phyloP scores from a whole-genome alignment of 805 yeast genomes.

The Saccharomycopsis babjevae region DNA sequence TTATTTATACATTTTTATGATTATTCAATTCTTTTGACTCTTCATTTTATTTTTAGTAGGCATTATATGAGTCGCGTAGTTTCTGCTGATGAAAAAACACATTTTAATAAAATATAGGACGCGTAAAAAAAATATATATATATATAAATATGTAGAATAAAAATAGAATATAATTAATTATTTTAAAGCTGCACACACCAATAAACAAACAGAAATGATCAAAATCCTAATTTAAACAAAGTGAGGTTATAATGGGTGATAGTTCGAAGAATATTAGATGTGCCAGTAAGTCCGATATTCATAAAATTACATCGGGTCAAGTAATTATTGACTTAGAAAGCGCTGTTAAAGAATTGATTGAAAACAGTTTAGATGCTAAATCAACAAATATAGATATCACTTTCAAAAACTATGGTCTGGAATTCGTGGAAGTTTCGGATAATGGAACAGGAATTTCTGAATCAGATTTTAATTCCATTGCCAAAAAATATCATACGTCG shows the following conservation, averaged over 20 bases:
- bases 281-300: constrained; percentile 35
- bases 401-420: constrained; percentile 65
- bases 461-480: constrained; percentile 42
- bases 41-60: neutral
- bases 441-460: constrained; percentile 55
- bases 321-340: constrained; percentile 74
- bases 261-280: neutral
- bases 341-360: constrained; percentile 77
- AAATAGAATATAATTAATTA: neutral
- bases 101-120: neutral
- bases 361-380: constrained; percentile 76
- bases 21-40: neutral
- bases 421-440: constrained; percentile 56
- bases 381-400: constrained; percentile 57
- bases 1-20: too few species aligned
- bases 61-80: neutral
- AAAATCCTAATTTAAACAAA: neutral
- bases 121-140: neutral
- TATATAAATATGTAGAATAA: neutral
- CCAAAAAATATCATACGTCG: constrained; percentile 59
- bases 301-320: constrained; percentile 82
- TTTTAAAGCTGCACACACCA: neutral
- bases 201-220: neutral
- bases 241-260: neutral
- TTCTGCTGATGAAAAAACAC: neutral